Conservation (phyloP, 805 yeast species). For the Candida loeiensis region DNA sequence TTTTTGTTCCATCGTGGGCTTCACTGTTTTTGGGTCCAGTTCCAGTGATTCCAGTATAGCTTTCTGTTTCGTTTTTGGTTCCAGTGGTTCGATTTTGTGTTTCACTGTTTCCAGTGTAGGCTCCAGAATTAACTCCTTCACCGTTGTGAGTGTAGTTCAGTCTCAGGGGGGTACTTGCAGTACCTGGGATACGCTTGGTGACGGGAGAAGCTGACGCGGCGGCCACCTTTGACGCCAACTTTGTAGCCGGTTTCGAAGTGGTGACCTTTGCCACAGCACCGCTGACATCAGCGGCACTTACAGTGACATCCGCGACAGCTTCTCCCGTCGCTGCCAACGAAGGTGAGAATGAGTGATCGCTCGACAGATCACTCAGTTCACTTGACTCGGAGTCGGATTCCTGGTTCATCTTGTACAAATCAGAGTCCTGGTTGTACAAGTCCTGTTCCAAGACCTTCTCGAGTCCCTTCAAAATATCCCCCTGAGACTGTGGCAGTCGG, state of each 20-base stretch:
- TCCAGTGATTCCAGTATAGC: no score
- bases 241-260: slow-evolving; percentile 8
- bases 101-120: no score
- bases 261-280: slow-evolving; percentile 7
- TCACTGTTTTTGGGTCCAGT: no score
- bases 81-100: no score
- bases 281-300: neutral
- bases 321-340: slow-evolving; percentile 2
- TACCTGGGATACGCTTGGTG: slow-evolving; percentile 3
- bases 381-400: slow-evolving; percentile 7
- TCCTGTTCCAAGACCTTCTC: no score
- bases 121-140: no score
- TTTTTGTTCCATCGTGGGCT: no score
- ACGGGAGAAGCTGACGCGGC: slow-evolving; percentile 1
- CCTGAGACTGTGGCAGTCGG: slow-evolving; percentile 21
- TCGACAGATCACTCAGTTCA: slow-evolving; percentile 3
- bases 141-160: neutral
- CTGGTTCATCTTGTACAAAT: neutral
- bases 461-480: slow-evolving; percentile 16
- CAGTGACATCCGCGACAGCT: slow-evolving; percentile 1
- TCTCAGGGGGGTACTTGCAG: slow-evolving; percentile 8
- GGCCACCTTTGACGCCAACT: slow-evolving; percentile 10
- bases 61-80: no score
- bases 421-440: no score
- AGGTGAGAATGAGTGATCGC: neutral